Evolutionary conservation across 208 protist species (phyloP).

Genomic region (Tritrichomonas musculus): DNA sequence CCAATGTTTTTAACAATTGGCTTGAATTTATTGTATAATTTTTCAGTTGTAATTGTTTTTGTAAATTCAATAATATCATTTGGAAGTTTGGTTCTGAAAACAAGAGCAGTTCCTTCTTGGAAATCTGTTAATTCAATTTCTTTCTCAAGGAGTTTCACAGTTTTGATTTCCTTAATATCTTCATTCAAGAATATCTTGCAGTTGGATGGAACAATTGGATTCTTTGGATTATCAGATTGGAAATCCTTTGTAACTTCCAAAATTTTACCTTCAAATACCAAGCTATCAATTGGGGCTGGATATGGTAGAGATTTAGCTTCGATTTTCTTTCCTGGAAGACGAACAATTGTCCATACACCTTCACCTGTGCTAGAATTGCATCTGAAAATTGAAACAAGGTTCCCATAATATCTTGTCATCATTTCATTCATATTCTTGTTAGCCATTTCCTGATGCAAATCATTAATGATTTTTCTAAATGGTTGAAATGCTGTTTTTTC

Average conservation of each 20-base stretch:
- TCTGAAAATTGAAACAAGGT: not conserved
- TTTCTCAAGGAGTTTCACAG: too few relatives aligned
- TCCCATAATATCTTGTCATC: not conserved
- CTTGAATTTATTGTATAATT: not conserved
- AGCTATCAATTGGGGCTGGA: not conserved
- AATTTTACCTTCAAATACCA: not conserved
- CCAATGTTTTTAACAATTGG: not conserved
- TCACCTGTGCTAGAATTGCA: not conserved
- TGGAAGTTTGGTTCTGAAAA: not conserved
- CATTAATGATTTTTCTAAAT: not conserved
- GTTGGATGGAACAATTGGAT: not conserved
- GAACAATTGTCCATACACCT: not conserved
- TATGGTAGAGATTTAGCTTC: not conserved
- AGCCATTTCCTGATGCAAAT: not conserved
- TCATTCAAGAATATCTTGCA: not conserved
- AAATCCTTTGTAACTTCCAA: not conserved
- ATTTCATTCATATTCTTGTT: not conserved
- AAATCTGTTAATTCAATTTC: not conserved
- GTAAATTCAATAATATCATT: not conserved
- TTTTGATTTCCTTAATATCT: not conserved
- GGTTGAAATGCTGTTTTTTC: not conserved
- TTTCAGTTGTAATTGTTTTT: not conserved
- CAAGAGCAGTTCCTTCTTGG: not conserved
- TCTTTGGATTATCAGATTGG: not conserved
- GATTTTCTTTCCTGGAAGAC: not conserved